These are phyloP conservation scores for Kazachstania taianensis DNA, from an alignment of 805 yeast genomes.

Conservation along the genomic window DNA sequence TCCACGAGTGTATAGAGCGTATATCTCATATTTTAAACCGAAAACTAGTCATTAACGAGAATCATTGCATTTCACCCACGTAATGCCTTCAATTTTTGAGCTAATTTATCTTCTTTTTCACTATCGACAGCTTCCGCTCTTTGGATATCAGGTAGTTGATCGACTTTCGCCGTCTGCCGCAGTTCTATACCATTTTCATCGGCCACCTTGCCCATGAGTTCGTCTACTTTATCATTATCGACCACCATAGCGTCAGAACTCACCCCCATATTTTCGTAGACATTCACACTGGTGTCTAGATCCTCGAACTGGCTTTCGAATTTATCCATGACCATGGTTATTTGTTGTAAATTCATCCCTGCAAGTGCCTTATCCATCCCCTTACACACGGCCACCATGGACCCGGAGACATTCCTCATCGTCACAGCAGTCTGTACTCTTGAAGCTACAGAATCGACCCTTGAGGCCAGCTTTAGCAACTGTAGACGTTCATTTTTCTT, in stretches of 20 bases:
- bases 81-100: slow-evolving; percentile 81
- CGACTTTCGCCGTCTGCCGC: slow-evolving; percentile 61
- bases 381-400: slow-evolving; percentile 83
- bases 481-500: slow-evolving; percentile 81
- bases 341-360: slow-evolving; percentile 88
- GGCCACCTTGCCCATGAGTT: slow-evolving; percentile 82
- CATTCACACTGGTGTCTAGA: slow-evolving; percentile 84
- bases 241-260: slow-evolving; percentile 81
- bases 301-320: slow-evolving; percentile 95
- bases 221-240: slow-evolving; percentile 92
- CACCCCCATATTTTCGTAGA: slow-evolving; percentile 83
- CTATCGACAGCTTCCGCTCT: slow-evolving; percentile 42
- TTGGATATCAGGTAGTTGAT: slow-evolving; percentile 44
- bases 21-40: no score
- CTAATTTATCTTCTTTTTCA: slow-evolving; percentile 78
- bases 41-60: no score
- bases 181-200: slow-evolving; percentile 95
- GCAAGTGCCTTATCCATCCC: slow-evolving; percentile 97
- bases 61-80: slow-evolving; percentile 42
- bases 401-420: slow-evolving; percentile 89
- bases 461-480: slow-evolving; percentile 67
- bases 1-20: no score
- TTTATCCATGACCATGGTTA: slow-evolving; percentile 92
- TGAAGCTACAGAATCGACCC: slow-evolving; percentile 93
- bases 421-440: slow-evolving; percentile 97